phyloP scores from a whole-genome alignment of 2,329 filamentous ascomycete species.

The Grosmannia clavigera region DNA sequence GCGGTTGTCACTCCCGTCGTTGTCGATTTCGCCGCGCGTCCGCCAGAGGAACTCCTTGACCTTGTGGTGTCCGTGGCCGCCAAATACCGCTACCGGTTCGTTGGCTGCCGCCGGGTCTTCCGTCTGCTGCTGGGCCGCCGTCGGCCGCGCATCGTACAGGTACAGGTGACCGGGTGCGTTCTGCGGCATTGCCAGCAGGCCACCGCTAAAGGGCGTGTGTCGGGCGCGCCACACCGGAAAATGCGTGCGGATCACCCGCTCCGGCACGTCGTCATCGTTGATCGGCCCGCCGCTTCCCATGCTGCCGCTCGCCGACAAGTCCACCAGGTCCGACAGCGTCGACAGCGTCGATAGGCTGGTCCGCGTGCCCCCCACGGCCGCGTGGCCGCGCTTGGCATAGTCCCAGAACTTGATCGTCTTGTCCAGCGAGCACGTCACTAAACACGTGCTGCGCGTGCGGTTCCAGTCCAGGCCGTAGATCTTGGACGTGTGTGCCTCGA shows the following conservation, averaged over 20 bases:
- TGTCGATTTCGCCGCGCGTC: slow-evolving; percentile 54
- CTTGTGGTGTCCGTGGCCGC: slow-evolving; percentile 51
- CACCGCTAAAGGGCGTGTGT: slow-evolving; percentile 80
- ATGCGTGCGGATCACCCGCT: slow-evolving; percentile 66
- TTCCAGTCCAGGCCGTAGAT: slow-evolving; percentile 97
- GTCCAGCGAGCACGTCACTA: slow-evolving; percentile 83
- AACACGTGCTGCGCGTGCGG: slow-evolving; percentile 54
- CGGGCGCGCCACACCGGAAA: slow-evolving; percentile 87
- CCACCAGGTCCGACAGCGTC: background rate
- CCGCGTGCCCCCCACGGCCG: background rate
- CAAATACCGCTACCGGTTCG: slow-evolving; percentile 43
- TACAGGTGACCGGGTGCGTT: slow-evolving; percentile 75
- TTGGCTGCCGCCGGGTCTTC: slow-evolving; percentile 29
- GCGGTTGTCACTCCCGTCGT: slow-evolving; percentile 58
- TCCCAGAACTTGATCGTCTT: slow-evolving; percentile 94
- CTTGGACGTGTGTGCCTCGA: slow-evolving; percentile 80
- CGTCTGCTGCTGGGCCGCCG: slow-evolving; percentile 18
- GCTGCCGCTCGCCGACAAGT: background rate
- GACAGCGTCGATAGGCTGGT: background rate
- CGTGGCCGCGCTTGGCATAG: slow-evolving; percentile 27
- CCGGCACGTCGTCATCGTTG: slow-evolving; percentile 48
- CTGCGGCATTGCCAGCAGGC: slow-evolving; percentile 83
- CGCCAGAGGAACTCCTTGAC: slow-evolving; percentile 92
- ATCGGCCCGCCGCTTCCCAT: slow-evolving; percentile 1
- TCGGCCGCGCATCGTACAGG: slow-evolving; percentile 56